A percentile compares a stretch with the other conserved stretches of the same genome.
Conservation (phyloP, 805 yeast species). For the Candida boleticola region DNA sequence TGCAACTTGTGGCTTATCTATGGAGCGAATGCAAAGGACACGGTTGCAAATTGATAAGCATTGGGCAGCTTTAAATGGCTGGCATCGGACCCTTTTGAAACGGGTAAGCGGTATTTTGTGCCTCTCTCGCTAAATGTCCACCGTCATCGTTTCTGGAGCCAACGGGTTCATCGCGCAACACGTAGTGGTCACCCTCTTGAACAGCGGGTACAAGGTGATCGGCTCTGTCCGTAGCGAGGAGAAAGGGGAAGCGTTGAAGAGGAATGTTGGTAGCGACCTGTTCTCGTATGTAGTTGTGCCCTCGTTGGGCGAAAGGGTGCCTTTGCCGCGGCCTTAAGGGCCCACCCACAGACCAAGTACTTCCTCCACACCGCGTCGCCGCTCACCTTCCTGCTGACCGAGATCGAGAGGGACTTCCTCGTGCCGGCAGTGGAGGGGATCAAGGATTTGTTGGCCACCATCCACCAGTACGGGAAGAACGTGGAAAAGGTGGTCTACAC, state of each 20-base stretch:
- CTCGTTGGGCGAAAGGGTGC: conserved; percentile 46
- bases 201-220: conserved; percentile 34
- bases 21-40: no score
- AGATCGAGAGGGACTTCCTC: conserved; percentile 49
- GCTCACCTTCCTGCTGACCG: conserved; percentile 42
- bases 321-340: conserved; percentile 43
- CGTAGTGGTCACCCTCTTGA: conserved; percentile 39
- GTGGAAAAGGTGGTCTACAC: conserved; percentile 45
- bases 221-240: conserved; percentile 49
- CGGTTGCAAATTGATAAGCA: no score
- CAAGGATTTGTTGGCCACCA: conserved; percentile 48
- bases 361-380: conserved; percentile 66
- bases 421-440: conserved; percentile 59
- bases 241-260: conserved; percentile 35
- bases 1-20: no score
- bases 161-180: conserved; percentile 55
- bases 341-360: conserved; percentile 48
- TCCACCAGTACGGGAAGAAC: conserved; percentile 38
- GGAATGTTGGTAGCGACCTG: conserved; percentile 26
- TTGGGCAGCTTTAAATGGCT: no score
- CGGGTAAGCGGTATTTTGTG: no score
- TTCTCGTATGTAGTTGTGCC: conserved; percentile 45
- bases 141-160: conserved; percentile 51
- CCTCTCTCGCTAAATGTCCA: no score
- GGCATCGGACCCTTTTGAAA: no score